A percentile compares a stretch with the other conserved stretches of the same genome.
These are phyloP conservation scores for Asterionellopsis glacialis DNA, from an alignment of 108 stramenopile species.

Conservation along the genomic window DNA sequence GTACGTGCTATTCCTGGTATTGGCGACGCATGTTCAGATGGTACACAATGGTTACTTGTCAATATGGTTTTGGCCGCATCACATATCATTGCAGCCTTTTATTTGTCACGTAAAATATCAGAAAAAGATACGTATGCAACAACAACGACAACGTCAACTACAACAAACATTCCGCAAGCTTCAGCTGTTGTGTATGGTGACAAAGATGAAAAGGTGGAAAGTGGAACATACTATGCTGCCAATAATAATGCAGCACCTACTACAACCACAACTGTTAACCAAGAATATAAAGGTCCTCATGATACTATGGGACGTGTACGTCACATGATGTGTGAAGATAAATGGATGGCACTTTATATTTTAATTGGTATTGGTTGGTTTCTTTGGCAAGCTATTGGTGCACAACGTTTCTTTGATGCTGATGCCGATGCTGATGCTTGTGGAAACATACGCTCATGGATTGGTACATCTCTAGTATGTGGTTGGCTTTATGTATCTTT, in stretches of 20 bases:
- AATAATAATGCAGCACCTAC: conserved; percentile 3
- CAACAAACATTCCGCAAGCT: background rate
- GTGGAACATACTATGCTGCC: conserved; percentile 11
- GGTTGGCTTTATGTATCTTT: conserved; percentile 45
- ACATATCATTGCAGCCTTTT: conserved; percentile 53
- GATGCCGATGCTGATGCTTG: conserved; percentile 7
- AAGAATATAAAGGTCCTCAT: conserved; percentile 9
- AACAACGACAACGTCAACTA: conserved; percentile 5
- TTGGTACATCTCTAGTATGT: conserved; percentile 25
- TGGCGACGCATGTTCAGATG: conserved; percentile 14
- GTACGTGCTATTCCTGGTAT: conserved; percentile 4
- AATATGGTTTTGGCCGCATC: conserved; percentile 40
- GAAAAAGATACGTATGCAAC: conserved; percentile 3
- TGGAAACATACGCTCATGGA: conserved; percentile 11
- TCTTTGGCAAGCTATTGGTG: too few relatives aligned
- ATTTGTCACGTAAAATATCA: conserved; percentile 41
- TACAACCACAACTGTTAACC: conserved; percentile 7
- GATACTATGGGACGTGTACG: conserved; percentile 23
- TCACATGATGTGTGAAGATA: conserved; percentile 15
- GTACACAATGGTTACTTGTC: conserved; percentile 34
- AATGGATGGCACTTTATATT: conserved; percentile 15
- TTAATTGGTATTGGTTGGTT: too few relatives aligned
- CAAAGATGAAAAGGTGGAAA: background rate
- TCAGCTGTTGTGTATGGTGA: conserved; percentile 1
- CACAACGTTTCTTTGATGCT: conserved; percentile 5